These are phyloP conservation scores for Paraconiothyrium brasiliense DNA, from an alignment of 2,329 filamentous ascomycete genomes.

Conservation along the genomic window DNA sequence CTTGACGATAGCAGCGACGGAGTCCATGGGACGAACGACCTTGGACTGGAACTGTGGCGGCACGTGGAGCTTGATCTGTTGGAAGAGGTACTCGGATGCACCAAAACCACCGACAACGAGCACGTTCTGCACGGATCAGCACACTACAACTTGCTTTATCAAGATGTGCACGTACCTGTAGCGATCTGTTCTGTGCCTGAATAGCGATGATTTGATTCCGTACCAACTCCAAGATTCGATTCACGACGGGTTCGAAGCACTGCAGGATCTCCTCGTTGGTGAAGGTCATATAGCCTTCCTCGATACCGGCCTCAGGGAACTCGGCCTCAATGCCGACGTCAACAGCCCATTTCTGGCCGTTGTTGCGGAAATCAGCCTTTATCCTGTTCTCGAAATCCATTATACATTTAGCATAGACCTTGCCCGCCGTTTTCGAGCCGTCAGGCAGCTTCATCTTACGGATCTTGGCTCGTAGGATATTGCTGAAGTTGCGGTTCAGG, in stretches of 20 bases:
- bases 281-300: conserved; percentile 99
- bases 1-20: conserved; percentile 97
- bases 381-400: conserved; percentile 99
- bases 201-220: conserved; percentile 99
- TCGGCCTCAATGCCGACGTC: conserved; percentile 99
- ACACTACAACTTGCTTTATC: neutral
- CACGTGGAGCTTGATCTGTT: conserved; percentile 98
- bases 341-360: conserved; percentile 98
- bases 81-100: conserved; percentile 98
- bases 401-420: conserved; percentile 98
- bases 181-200: conserved; percentile 90
- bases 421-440: conserved; percentile 95
- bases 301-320: conserved; percentile 96
- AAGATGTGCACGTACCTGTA: conserved; percentile 70
- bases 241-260: conserved; percentile 98
- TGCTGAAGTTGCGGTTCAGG: conserved; percentile 97
- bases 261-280: conserved; percentile 99
- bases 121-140: conserved; percentile 72
- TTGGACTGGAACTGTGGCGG: conserved; percentile 98
- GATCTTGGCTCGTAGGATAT: conserved; percentile 96
- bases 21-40: conserved; percentile 98
- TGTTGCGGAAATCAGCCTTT: conserved; percentile 99
- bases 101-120: conserved; percentile 97
- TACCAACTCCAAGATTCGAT: conserved; percentile 94
- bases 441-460: conserved; percentile 99